A percentile compares a stretch with the other conserved stretches of the same genome.
Conservation (phyloP, 2,329 filamentous ascomycete genomes). For the Phoma sp. region DNA sequence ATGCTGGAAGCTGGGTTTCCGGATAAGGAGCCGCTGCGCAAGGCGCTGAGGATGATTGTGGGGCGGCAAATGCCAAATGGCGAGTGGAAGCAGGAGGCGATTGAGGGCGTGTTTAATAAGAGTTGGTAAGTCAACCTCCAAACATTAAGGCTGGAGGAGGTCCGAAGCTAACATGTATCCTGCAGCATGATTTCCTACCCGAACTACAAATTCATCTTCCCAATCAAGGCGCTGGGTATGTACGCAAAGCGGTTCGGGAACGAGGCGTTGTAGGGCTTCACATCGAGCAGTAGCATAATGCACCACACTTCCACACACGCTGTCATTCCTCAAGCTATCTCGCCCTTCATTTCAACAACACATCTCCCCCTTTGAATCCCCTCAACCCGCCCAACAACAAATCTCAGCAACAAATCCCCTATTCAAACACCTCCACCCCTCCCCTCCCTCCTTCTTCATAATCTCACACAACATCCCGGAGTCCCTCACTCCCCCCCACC, state of each 20-base stretch:
- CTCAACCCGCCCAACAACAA: too few relatives aligned
- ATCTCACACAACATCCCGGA: too few relatives aligned
- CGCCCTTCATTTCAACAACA: too few relatives aligned
- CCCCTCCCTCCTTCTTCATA: too few relatives aligned
- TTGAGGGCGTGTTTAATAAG: constrained; percentile 99
- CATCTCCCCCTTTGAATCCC: too few relatives aligned
- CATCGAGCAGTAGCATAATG: too few relatives aligned
- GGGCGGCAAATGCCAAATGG: constrained; percentile 83
- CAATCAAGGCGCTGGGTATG: constrained; percentile 91
- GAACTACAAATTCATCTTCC: constrained; percentile 98
- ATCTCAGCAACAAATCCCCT: too few relatives aligned
- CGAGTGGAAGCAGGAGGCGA: constrained; percentile 93
- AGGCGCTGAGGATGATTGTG: constrained; percentile 82
- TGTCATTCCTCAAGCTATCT: too few relatives aligned
- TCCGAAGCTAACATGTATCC: constrained; percentile 1
- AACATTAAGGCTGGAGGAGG: too few relatives aligned
- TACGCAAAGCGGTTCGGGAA: constrained; percentile 62
- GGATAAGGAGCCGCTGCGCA: constrained; percentile 72
- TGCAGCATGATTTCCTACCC: constrained; percentile 94
- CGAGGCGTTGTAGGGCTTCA: constrained; percentile 13
- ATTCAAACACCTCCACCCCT: too few relatives aligned
- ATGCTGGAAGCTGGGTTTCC: constrained; percentile 85
- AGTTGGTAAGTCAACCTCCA: constrained; percentile 68
- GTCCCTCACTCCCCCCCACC: too few relatives aligned
- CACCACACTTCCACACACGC: too few relatives aligned